Conservation (phyloP, 1,139 yeast species). For the Tardiomyces digboiensis region DNA sequence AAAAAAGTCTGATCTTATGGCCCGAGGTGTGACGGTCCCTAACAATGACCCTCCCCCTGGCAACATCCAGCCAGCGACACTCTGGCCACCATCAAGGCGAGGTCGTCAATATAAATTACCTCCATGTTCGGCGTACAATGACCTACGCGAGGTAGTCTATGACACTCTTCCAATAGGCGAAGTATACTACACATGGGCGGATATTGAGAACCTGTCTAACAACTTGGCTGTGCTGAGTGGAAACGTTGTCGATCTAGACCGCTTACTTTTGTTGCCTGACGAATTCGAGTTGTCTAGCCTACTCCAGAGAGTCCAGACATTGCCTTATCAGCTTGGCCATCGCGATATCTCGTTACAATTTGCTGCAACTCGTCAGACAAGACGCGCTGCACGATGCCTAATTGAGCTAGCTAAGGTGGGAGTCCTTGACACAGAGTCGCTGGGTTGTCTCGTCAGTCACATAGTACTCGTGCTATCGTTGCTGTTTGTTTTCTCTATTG, state of each 20-base stretch:
- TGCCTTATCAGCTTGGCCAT: neutral
- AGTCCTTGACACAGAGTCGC: neutral
- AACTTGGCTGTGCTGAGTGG: conserved; percentile 73
- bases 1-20: no score
- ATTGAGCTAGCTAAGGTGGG: neutral
- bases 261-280: conserved; percentile 54
- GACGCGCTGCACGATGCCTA: neutral
- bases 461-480: neutral
- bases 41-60: no score
- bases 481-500: neutral
- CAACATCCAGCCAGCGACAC: no score
- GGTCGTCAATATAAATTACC: neutral
- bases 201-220: conserved; percentile 48
- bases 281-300: conserved; percentile 9
- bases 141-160: conserved; percentile 45
- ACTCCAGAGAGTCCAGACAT: neutral
- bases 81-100: neutral
- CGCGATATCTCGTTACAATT: neutral
- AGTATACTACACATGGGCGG: conserved; percentile 77
- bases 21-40: no score
- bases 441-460: neutral
- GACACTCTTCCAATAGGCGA: conserved; percentile 49
- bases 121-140: neutral
- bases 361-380: neutral
- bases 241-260: conserved; percentile 67